phyloP scores from a whole-genome alignment of 2,329 filamentous ascomycete species.

The Pseudocercospora vitis region DNA sequence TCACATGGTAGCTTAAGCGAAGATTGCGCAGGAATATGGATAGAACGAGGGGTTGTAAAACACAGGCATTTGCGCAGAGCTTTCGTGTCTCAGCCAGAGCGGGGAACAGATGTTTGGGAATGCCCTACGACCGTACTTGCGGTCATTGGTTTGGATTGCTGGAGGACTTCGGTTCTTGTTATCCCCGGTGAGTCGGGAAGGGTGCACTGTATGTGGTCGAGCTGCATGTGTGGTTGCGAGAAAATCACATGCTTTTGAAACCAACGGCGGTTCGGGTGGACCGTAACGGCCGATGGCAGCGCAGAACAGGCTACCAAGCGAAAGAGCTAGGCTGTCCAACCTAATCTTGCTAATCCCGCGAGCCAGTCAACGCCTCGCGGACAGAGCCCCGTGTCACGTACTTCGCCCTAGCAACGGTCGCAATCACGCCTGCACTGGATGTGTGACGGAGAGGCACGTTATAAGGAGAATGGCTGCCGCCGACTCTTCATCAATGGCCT shows the following conservation, averaged over 20 bases:
- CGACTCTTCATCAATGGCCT: no score
- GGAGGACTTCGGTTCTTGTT: background rate
- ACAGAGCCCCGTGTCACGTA: background rate
- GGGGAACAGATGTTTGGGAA: background rate
- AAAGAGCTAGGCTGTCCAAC: background rate
- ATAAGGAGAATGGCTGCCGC: no score
- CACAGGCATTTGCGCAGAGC: no score
- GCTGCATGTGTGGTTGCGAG: background rate
- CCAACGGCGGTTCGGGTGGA: background rate
- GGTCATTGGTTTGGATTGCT: no score
- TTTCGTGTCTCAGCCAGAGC: no score
- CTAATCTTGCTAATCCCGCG: background rate
- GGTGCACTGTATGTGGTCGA: background rate
- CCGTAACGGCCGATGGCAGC: background rate
- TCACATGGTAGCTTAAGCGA: no score
- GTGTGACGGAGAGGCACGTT: no score
- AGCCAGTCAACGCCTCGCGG: background rate
- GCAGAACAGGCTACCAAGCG: background rate
- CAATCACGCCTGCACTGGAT: background rate
- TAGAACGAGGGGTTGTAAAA: no score
- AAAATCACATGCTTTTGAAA: background rate
- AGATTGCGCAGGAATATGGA: no score
- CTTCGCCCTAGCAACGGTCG: background rate
- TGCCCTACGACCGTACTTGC: no score
- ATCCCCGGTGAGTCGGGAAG: background rate